phyloP scores from a whole-genome alignment of 257 asterid genomes.

The Jacaranda mimosifolia region DNA sequence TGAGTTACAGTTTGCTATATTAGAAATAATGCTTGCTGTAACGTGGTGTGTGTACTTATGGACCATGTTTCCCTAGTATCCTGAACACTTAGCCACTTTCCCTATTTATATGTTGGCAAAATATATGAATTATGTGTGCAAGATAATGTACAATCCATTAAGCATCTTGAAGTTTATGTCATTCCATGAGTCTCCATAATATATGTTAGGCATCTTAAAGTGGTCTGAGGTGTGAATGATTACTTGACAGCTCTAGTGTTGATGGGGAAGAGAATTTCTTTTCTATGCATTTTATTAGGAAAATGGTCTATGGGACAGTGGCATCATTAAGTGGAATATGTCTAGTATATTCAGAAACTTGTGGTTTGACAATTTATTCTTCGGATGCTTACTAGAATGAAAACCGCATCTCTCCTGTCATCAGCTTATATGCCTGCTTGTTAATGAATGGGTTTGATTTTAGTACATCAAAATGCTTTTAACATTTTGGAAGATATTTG shows the following conservation, averaged over 20 bases:
- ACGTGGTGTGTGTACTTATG: not conserved
- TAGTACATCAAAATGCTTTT: not conserved
- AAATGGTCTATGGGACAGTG: not conserved
- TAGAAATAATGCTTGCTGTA: not conserved
- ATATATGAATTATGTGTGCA: not conserved
- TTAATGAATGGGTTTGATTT: not conserved
- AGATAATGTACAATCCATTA: not conserved
- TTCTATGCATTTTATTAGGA: not conserved
- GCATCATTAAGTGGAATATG: constrained; percentile 8
- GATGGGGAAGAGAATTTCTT: not conserved
- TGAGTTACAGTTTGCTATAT: not conserved
- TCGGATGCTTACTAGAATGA: constrained; percentile 12
- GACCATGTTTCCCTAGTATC: not conserved
- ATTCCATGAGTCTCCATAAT: not conserved
- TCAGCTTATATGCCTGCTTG: not conserved
- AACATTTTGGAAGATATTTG: not conserved
- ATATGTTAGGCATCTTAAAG: not conserved
- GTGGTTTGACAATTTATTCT: not conserved
- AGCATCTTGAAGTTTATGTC: not conserved
- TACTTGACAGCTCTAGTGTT: not conserved
- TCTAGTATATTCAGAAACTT: not conserved
- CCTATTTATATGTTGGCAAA: constrained; percentile 4
- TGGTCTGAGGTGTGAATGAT: constrained; percentile 7
- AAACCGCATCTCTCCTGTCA: not conserved
- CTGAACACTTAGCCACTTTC: not conserved